Percentiles rank a stretch among this genome's conserved stretches.
Conservation (phyloP, 2,329 filamentous ascomycete species). For the Calonectria hawksworthii region DNA sequence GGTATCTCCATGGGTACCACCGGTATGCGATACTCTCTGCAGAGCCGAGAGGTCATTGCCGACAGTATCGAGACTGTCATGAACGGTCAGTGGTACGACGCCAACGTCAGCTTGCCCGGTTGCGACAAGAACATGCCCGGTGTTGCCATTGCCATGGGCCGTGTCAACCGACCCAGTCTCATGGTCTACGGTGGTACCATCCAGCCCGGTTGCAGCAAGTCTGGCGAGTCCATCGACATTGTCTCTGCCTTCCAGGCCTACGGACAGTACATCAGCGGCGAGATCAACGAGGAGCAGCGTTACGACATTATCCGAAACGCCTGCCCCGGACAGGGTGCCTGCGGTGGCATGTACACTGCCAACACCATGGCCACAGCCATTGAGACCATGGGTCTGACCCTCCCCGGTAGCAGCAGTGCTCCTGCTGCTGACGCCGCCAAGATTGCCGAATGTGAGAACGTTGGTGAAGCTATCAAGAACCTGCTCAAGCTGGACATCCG, state of each 20-base stretch:
- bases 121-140: constrained; percentile 99
- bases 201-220: constrained; percentile 86
- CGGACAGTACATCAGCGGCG: constrained; percentile 91
- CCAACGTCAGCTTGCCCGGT: constrained; percentile 94
- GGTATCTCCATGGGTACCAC: constrained; percentile 98
- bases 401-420: constrained; percentile 86
- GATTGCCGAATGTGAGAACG: constrained; percentile 77
- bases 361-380: constrained; percentile 95
- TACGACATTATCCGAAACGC: constrained; percentile 96
- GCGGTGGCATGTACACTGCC: constrained; percentile 92
- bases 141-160: constrained; percentile 92
- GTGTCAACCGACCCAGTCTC: constrained; percentile 92
- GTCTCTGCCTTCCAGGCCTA: constrained; percentile 99
- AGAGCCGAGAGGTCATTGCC: constrained; percentile 96
- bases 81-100: constrained; percentile 99
- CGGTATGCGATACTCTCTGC: constrained; percentile 95
- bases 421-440: constrained; percentile 82
- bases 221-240: constrained; percentile 87
- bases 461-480: constrained; percentile 81
- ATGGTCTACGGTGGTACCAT: constrained; percentile 99
- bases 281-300: constrained; percentile 91
- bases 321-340: constrained; percentile 77
- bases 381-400: constrained; percentile 89
- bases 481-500: constrained; percentile 83
- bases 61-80: constrained; percentile 99